A percentile compares a stretch with the other conserved stretches of the same genome.
phyloP scores from a whole-genome alignment of 495 filamentous ascomycete species.

The Amorphotheca resinae region DNA sequence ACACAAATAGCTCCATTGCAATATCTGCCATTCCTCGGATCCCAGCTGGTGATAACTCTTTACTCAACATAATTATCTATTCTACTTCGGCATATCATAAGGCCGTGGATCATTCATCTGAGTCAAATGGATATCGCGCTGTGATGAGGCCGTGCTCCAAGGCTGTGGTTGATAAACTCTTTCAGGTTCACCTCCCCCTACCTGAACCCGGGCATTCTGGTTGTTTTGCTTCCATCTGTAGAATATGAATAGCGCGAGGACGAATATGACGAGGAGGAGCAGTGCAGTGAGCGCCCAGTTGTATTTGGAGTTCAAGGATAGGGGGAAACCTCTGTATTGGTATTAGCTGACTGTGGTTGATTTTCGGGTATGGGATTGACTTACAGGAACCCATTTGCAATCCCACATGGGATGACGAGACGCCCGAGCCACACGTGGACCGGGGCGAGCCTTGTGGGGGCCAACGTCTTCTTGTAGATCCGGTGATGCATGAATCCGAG shows the following conservation, averaged over 20 bases:
- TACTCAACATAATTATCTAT: too few relatives aligned
- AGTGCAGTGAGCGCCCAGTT: constrained; percentile 25
- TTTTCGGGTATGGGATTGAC: constrained; percentile 4
- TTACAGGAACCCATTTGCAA: constrained; percentile 38
- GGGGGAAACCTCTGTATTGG: constrained; percentile 22
- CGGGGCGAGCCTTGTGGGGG: constrained; percentile 32
- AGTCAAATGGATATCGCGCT: not conserved
- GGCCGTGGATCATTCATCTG: too few relatives aligned
- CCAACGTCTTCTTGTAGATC: constrained; percentile 31
- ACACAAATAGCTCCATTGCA: too few relatives aligned
- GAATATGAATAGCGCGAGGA: constrained; percentile 11
- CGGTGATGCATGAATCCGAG: constrained; percentile 38
- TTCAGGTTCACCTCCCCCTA: too few relatives aligned
- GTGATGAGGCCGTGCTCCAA: not conserved
- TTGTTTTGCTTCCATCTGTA: constrained; percentile 5
- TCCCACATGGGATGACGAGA: constrained; percentile 34
- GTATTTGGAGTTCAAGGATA: constrained; percentile 26
- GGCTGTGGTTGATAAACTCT: constrained; percentile 4
- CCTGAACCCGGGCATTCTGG: not conserved
- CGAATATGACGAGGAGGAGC: constrained; percentile 19
- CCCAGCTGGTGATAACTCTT: too few relatives aligned
- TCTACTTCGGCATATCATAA: too few relatives aligned
- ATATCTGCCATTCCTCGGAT: too few relatives aligned
- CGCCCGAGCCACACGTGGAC: constrained; percentile 40
- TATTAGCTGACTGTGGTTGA: constrained; percentile 12